Percentiles rank a stretch among this genome's conserved stretches.
These are phyloP conservation scores for Aureobasidium sp. DNA, from an alignment of 2,329 filamentous ascomycete species.

Conservation along the genomic window DNA sequence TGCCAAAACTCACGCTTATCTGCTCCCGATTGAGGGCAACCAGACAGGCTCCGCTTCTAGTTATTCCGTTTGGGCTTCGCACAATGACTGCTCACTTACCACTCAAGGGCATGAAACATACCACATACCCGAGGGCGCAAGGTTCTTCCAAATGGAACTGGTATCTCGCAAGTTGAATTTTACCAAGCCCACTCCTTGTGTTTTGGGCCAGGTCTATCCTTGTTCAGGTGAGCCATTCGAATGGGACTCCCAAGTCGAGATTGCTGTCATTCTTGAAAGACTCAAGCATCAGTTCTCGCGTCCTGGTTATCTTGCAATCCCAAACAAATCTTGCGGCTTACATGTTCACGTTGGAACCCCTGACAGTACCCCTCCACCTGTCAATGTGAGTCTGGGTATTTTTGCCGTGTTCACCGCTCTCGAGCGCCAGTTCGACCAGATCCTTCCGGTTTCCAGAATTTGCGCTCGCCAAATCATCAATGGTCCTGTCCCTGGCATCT, in stretches of 20 bases:
- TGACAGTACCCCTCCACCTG: not conserved
- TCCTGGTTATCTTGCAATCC: not conserved
- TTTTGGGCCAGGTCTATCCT: not conserved
- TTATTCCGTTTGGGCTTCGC: not conserved
- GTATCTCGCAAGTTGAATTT: not conserved
- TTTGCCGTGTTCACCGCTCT: conserved; percentile 1
- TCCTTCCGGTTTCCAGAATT: not conserved
- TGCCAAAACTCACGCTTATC: not conserved
- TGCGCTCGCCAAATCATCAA: not conserved
- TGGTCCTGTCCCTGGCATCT: not conserved
- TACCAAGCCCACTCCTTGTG: not conserved
- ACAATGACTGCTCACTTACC: not conserved
- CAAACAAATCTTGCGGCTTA: not conserved
- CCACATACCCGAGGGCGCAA: not conserved
- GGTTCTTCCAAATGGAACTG: not conserved
- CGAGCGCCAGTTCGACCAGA: not conserved
- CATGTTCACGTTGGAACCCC: conserved; percentile 2
- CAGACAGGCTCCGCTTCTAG: not conserved
- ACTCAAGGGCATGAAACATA: not conserved
- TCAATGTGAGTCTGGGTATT: not conserved
- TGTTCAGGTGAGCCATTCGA: not conserved
- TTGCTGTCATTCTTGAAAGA: not conserved
- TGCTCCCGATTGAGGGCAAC: not conserved
- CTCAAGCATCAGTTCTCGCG: not conserved
- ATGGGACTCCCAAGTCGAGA: not conserved